These are phyloP conservation scores for Sequoia sempervirens DNA, from an alignment of 75 land plant species.

Conservation along the genomic window DNA sequence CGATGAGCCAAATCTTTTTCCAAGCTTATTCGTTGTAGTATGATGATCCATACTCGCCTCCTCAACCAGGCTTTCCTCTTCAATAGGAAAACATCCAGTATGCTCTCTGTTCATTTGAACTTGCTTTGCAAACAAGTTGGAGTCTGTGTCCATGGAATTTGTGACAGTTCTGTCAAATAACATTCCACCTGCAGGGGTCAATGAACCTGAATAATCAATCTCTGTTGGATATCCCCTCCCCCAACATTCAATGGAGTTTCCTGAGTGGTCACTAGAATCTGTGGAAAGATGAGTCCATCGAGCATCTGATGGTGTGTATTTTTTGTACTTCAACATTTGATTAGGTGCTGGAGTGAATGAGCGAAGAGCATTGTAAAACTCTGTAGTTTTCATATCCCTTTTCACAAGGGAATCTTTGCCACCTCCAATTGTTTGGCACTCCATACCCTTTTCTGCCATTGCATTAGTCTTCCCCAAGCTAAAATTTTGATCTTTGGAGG, in stretches of 20 bases:
- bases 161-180: not conserved
- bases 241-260: not conserved
- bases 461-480: not conserved
- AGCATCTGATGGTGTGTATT: not conserved
- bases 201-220: not conserved
- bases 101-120: not conserved
- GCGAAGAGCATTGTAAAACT: not conserved
- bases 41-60: not conserved
- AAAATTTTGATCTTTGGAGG: not conserved
- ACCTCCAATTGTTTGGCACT: not conserved
- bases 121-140: not conserved
- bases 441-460: not conserved
- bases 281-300: not conserved
- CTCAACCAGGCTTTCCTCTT: slow-evolving; percentile 4
- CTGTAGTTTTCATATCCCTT: not conserved
- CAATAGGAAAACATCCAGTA: slow-evolving; percentile 9
- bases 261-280: not conserved
- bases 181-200: not conserved
- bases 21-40: not conserved
- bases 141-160: not conserved
- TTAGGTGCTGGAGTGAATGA: slow-evolving; percentile 2
- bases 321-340: not conserved
- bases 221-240: not conserved
- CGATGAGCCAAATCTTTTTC: not conserved
- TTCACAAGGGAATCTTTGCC: not conserved